Evolutionary conservation across 2,329 filamentous ascomycete species (phyloP), one percentile per base, ranked within the genome.

Genomic region (Penicillium thymicola): DNA sequence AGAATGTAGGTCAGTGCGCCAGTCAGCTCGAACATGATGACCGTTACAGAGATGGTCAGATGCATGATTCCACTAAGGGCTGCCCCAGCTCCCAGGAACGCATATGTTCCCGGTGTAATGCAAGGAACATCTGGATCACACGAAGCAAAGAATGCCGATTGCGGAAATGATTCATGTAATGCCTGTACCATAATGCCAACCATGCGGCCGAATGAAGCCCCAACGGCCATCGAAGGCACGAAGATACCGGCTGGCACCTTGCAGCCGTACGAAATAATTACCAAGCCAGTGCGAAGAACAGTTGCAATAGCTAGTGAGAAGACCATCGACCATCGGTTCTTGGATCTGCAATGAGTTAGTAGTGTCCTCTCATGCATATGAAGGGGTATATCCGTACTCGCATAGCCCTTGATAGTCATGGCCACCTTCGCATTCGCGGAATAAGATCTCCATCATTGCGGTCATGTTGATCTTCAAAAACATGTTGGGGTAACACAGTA

Each of bases 1-100:
- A 99, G 79, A 62, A 99, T 97, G 70, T 99, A 99, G 2, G 92
- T 96, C 58, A 97, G 78, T 7, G 94, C 94, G n/a, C 94, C 94
- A 0, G 94, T 99, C 47, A 99, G 82, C 75, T 99, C 94, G 69
- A 97, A 97, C 94, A 99, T 97, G 74, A 99, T 99, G 68, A 99
- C 94, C 2, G 97, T 93, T 10, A 99, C 92, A 0, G 92, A 95
- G 16, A 99, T 87, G 0, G 93, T 97, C 60, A 99, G 89, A 74
- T 97, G 94, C 93, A 97, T 99, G 69, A 97, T 97, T 10, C 94
- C 94, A 72, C 89, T 93, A 25, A 99, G 80, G 0, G 94, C 90
- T 2, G 94, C 93, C 0, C 87, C 94, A 5, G 94, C 94, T 41
- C 94, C 94, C 0, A 99, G 81, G 65, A 99, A 96, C 7, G 94